Percentiles rank a stretch among this genome's conserved stretches.
Evolutionary conservation across 1,284 basidiomycete species (phyloP).

Genomic region (Tremellales sp.): DNA sequence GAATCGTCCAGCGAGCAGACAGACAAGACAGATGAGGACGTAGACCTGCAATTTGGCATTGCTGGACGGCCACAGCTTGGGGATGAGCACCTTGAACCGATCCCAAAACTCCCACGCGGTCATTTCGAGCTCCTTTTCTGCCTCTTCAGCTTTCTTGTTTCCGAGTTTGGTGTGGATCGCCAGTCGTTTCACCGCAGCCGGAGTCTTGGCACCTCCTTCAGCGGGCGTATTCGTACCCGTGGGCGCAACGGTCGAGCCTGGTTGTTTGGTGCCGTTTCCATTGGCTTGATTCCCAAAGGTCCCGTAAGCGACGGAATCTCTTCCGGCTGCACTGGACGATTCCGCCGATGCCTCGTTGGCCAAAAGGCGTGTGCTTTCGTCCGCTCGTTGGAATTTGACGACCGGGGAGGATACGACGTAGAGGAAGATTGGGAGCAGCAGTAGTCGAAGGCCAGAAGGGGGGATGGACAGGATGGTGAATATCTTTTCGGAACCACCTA

Average conservation of each 20-base stretch:
- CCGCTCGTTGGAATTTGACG: slow-evolving; percentile 34
- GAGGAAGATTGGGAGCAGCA: slow-evolving; percentile 35
- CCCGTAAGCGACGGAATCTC: slow-evolving; percentile 22
- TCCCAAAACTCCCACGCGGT: slow-evolving; percentile 29
- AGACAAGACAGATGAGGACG: slow-evolving; percentile 25
- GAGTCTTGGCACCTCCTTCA: slow-evolving; percentile 14
- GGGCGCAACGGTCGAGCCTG: slow-evolving; percentile 1
- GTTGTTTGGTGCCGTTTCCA: background rate
- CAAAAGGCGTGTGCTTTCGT: slow-evolving; percentile 35
- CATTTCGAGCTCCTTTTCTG: slow-evolving; percentile 16
- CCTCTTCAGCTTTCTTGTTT: slow-evolving; percentile 32
- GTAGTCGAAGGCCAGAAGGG: slow-evolving; percentile 29
- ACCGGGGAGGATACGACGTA: slow-evolving; percentile 29
- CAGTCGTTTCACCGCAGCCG: slow-evolving; percentile 18
- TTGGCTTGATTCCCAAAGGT: slow-evolving; percentile 24
- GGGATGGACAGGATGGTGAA: slow-evolving; percentile 36
- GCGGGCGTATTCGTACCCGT: slow-evolving; percentile 2
- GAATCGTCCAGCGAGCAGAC: slow-evolving; percentile 27
- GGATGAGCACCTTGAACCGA: slow-evolving; percentile 33
- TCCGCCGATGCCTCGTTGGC: slow-evolving; percentile 7
- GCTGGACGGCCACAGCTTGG: slow-evolving; percentile 44
- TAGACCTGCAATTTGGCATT: slow-evolving; percentile 33
- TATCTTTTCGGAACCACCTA: slow-evolving; percentile 21
- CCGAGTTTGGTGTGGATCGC: slow-evolving; percentile 41
- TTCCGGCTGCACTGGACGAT: slow-evolving; percentile 4